Evolutionary conservation across 495 filamentous ascomycete species (phyloP).

Genomic region (Staphylotrichum tortipilum): DNA sequence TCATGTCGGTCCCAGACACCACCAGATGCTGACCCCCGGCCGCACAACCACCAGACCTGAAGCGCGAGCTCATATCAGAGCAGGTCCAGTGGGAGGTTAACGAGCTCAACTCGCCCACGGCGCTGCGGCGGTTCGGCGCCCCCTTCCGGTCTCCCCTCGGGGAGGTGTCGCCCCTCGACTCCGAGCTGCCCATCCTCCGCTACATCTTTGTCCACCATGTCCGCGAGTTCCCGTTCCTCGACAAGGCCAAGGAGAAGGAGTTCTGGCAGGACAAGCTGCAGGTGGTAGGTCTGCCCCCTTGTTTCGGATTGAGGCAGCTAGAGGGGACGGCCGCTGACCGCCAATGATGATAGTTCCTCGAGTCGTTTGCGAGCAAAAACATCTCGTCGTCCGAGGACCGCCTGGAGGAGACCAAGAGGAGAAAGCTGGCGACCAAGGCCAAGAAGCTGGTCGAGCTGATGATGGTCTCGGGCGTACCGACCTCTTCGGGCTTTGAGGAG

Average conservation of each 20-base stretch:
- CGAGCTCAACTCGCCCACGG: conserved; percentile 89
- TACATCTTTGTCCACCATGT: conserved; percentile 99
- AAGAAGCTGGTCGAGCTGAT: conserved; percentile 94
- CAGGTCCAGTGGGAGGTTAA: conserved; percentile 83
- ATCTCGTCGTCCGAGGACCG: conserved; percentile 96
- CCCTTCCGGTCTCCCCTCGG: conserved; percentile 88
- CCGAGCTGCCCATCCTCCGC: conserved; percentile 83
- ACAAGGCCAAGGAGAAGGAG: conserved; percentile 93
- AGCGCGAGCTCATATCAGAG: conserved; percentile 84
- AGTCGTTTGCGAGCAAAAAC: conserved; percentile 95
- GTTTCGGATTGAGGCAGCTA: background rate
- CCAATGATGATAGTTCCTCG: conserved; percentile 61
- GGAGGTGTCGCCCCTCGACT: conserved; percentile 87
- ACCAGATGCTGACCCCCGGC: too few species aligned
- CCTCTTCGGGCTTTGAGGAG: conserved; percentile 94
- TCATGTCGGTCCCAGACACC: too few species aligned
- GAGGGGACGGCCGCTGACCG: background rate
- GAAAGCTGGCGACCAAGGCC: conserved; percentile 84
- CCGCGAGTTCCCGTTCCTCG: conserved; percentile 93
- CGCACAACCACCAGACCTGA: too few species aligned
- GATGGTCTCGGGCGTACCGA: conserved; percentile 97
- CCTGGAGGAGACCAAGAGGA: conserved; percentile 88
- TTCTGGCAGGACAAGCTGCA: conserved; percentile 99
- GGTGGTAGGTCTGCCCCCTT: conserved; percentile 53
- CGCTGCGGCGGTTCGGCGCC: conserved; percentile 87